phyloP scores from a whole-genome alignment of 1,284 basidiomycete species.

The Chondrostereum purpureum region DNA sequence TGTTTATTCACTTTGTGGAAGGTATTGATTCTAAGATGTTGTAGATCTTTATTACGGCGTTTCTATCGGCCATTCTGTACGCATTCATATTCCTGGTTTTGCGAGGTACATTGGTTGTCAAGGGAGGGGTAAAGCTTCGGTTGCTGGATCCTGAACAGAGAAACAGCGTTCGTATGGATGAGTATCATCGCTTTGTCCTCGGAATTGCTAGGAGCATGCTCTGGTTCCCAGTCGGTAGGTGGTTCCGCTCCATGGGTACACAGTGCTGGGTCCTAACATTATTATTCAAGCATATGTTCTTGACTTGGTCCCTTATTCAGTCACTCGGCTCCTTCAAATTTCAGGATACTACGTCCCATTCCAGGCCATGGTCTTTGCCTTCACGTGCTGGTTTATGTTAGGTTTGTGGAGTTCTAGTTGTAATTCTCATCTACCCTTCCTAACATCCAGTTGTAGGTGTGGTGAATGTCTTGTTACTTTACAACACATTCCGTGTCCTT shows the following conservation, averaged over 20 bases:
- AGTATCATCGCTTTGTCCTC: constrained; percentile 54
- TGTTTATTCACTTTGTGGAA: constrained; percentile 4
- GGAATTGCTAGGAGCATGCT: constrained; percentile 59
- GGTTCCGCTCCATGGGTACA: not conserved
- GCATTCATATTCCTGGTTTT: constrained; percentile 51
- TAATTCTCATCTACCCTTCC: constrained; percentile 13
- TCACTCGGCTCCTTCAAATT: constrained; percentile 42
- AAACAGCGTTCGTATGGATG: constrained; percentile 33
- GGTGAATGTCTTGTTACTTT: constrained; percentile 56
- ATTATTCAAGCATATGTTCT: constrained; percentile 43
- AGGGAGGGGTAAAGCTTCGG: constrained; percentile 40
- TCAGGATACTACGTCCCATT: constrained; percentile 42
- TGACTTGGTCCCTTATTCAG: constrained; percentile 55
- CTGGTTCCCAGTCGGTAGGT: constrained; percentile 58
- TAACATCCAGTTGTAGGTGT: constrained; percentile 35
- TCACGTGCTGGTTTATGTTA: constrained; percentile 44
- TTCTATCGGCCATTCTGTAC: constrained; percentile 50
- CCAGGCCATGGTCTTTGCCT: constrained; percentile 41
- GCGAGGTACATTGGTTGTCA: constrained; percentile 41
- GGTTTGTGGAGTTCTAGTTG: constrained; percentile 32
- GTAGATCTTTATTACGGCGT: constrained; percentile 50
- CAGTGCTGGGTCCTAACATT: constrained; percentile 7
- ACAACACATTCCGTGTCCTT: constrained; percentile 62
- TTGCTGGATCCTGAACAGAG: constrained; percentile 40
- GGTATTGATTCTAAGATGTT: constrained; percentile 4